These are phyloP conservation scores for Naganishia cerealis DNA, from an alignment of 1,284 basidiomycete species.

Conservation along the genomic window DNA sequence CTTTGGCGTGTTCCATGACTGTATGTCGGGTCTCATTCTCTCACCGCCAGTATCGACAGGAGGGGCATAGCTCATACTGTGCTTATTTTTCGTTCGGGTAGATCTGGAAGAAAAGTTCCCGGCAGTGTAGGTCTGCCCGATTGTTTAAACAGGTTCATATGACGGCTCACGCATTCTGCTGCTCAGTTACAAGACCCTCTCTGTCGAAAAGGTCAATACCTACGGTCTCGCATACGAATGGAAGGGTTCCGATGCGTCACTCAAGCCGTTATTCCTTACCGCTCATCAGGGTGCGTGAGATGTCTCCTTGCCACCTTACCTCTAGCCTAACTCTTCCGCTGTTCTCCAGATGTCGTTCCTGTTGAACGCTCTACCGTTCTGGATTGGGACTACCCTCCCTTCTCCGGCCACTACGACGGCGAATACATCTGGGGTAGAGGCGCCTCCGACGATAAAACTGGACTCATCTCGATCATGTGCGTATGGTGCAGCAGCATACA, in stretches of 20 bases:
- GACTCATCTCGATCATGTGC: conserved; percentile 61
- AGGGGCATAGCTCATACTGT: neutral
- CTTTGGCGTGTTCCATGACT: conserved; percentile 51
- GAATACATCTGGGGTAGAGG: conserved; percentile 64
- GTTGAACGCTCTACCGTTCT: conserved; percentile 60
- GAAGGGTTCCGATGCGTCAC: conserved; percentile 60
- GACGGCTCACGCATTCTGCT: neutral
- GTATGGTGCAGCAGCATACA: conserved; percentile 2
- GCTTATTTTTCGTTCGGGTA: conserved; percentile 14
- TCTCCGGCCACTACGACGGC: conserved; percentile 67
- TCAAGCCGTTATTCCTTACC: conserved; percentile 67
- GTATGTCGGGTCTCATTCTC: conserved; percentile 36
- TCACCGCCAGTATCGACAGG: neutral
- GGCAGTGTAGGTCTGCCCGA: conserved; percentile 41
- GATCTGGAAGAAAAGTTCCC: conserved; percentile 52
- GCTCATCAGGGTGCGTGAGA: conserved; percentile 63
- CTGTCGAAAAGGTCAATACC: conserved; percentile 63
- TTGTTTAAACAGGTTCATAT: neutral
- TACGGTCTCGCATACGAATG: conserved; percentile 68
- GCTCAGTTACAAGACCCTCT: conserved; percentile 57
- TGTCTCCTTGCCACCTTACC: neutral
- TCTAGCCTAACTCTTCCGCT: conserved; percentile 37
- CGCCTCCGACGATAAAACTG: conserved; percentile 64
- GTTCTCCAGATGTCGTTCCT: conserved; percentile 60
- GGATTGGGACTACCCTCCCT: conserved; percentile 65